Base-by-base conservation (phyloP, 306 rosid genomes). In the Trifolium fragiferum region DNA sequence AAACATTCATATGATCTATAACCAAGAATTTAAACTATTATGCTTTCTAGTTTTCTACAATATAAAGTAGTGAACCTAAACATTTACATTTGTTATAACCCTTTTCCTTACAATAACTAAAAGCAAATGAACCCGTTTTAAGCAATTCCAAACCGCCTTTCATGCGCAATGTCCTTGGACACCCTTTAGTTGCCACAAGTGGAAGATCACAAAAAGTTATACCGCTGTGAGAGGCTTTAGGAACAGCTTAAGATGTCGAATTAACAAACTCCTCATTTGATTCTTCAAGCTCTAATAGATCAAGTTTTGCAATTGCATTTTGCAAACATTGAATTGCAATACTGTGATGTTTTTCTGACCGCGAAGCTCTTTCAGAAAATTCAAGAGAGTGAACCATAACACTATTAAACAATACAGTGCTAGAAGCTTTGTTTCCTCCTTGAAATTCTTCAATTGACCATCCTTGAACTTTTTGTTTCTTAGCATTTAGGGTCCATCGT, bases 231-330 rank as follows among this genome's bases (percentile, higher is more conserved):
- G 27, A 19, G 2, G 23, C 14, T 53, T 19, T 18, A 18, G 27
- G 27, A 3, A 19, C 23, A 18, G 11, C 59, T 53, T 53, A 4
- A 8, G 5, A 19, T 19, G 59, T 53, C 6, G 14, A 19, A 18
- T 53, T 10, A 53, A 53, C 27, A 53, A 53, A 19, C 27, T 19
- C 59, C 59, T 53, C 23, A 19, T 53, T 53, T 19, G 59, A 53
- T 53, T 53, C 27, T 53, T 53, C 59, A 53, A 53, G 23, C 23
- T 53, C 59, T 10, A 53, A 19, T 1, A 53, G 23, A 9, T 53
- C 59, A 53, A 53, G 59, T 53, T 19, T 53, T 18, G 27, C 59
- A 44, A 44, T 44, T 44, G 50, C 58, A 16, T 51, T 51, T 51
- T 18, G 58, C 23, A 18, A 51, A 51, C 11, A 7, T 51, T 51